Evolutionary conservation across 148 eudicot species (phyloP).

Genomic region (Spergularia marina): DNA sequence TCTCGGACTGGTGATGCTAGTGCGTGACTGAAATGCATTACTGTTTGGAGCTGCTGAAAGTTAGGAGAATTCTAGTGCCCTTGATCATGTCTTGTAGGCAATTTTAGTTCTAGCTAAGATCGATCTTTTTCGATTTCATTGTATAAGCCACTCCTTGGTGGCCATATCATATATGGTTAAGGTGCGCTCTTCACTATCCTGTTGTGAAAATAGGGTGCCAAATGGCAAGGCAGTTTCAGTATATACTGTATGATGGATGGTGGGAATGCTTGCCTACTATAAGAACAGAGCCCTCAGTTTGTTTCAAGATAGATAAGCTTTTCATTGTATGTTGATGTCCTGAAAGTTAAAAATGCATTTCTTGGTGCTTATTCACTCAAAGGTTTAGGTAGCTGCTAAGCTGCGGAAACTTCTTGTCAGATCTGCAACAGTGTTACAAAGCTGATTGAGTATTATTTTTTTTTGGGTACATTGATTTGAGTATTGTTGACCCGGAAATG

Average conservation of each 20-base stretch:
- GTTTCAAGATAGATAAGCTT: background rate
- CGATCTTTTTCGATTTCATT: background rate
- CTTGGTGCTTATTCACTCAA: background rate
- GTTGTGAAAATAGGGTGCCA: background rate
- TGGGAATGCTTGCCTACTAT: background rate
- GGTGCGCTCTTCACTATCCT: background rate
- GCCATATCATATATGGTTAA: background rate
- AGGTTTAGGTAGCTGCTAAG: background rate
- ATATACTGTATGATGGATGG: background rate
- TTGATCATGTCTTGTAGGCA: background rate
- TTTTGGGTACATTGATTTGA: no score
- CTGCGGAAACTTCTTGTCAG: background rate
- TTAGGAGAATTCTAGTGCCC: background rate
- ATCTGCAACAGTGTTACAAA: background rate
- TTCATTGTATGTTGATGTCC: background rate
- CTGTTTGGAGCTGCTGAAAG: background rate
- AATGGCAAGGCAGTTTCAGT: background rate
- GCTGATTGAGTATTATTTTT: no score
- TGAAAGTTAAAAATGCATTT: background rate
- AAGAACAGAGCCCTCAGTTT: no score
- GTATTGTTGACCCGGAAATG: background rate
- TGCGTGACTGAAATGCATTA: background rate
- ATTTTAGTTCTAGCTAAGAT: background rate
- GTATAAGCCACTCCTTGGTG: slow-evolving; percentile 1
- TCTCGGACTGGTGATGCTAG: background rate